A percentile compares a stretch with the other conserved stretches of the same genome.
phyloP scores from a whole-genome alignment of 495 filamentous ascomycete genomes.

The Immersiella caudata region DNA sequence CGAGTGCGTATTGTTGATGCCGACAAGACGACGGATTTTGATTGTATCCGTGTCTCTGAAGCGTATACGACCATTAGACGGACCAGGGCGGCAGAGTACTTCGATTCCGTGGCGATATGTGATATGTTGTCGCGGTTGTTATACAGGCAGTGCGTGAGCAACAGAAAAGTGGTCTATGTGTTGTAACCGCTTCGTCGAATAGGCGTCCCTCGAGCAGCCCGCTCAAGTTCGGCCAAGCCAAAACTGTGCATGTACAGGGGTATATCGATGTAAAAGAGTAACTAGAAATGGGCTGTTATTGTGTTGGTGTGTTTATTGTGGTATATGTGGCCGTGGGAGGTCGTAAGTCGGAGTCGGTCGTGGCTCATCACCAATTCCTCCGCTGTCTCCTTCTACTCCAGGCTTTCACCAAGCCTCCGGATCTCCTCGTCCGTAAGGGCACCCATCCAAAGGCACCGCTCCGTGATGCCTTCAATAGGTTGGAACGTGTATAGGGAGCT shows the following conservation, averaged over 20 bases:
- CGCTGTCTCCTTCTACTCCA: conserved; percentile 39
- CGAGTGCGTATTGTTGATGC: background rate
- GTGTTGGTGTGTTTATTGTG: background rate
- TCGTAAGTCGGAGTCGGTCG: conserved; percentile 10
- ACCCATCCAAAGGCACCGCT: conserved; percentile 94
- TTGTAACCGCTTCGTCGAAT: background rate
- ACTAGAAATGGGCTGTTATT: background rate
- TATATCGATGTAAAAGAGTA: conserved; percentile 25
- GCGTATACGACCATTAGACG: background rate
- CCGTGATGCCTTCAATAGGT: conserved; percentile 82
- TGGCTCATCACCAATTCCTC: conserved; percentile 16
- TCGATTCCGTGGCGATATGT: background rate
- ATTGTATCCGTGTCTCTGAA: background rate
- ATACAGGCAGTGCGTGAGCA: conserved; percentile 5
- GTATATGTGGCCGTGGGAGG: background rate
- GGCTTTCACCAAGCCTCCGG: conserved; percentile 42
- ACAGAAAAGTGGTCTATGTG: background rate
- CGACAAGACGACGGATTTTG: background rate
- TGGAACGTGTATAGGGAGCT: conserved; percentile 85
- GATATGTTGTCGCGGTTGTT: background rate
- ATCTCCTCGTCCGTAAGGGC: conserved; percentile 87
- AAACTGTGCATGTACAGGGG: conserved; percentile 27
- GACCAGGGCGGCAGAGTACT: background rate
- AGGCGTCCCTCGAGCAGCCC: too few relatives aligned
- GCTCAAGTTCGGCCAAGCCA: background rate